Evolutionary conservation across 1,284 basidiomycete genomes (phyloP).

Genomic region (Heterobasidion irregulare): DNA sequence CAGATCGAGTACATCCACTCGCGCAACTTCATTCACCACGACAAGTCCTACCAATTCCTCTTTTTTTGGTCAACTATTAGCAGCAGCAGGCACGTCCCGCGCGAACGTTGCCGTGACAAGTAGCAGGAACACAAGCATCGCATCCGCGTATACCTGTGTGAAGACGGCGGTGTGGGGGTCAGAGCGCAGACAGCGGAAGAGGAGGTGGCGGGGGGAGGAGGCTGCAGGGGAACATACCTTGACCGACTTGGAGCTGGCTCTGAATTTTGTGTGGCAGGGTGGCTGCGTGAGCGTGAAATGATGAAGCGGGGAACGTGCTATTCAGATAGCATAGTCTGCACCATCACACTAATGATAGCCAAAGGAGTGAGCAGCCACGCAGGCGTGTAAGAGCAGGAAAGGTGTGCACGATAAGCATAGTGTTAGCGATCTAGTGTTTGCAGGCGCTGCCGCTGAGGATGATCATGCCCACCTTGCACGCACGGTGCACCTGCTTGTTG

Average conservation of each 20-base stretch:
- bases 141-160: conserved; percentile 44
- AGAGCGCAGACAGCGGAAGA: background rate
- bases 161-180: background rate
- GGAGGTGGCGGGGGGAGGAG: background rate
- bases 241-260: conserved; percentile 83
- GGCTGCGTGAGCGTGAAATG: conserved; percentile 2
- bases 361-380: background rate
- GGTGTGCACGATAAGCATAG: conserved; percentile 86
- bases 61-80: background rate
- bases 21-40: conserved; percentile 98
- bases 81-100: conserved; percentile 14
- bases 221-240: conserved; percentile 49
- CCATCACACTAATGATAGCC: conserved; percentile 74
- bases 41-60: conserved; percentile 22
- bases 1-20: conserved; percentile 99
- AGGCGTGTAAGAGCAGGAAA: background rate
- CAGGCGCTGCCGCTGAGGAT: conserved; percentile 97
- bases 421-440: conserved; percentile 99
- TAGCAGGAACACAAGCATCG: conserved; percentile 68
- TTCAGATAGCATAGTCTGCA: conserved; percentile 96
- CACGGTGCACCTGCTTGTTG: conserved; percentile 86
- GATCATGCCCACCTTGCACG: conserved; percentile 97
- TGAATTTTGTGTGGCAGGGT: conserved; percentile 62
- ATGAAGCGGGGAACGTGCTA: conserved; percentile 41
- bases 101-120: conserved; percentile 67